Base-by-base conservation (phyloP, 345 rosid genomes). In the Corchorus capsularis region DNA sequence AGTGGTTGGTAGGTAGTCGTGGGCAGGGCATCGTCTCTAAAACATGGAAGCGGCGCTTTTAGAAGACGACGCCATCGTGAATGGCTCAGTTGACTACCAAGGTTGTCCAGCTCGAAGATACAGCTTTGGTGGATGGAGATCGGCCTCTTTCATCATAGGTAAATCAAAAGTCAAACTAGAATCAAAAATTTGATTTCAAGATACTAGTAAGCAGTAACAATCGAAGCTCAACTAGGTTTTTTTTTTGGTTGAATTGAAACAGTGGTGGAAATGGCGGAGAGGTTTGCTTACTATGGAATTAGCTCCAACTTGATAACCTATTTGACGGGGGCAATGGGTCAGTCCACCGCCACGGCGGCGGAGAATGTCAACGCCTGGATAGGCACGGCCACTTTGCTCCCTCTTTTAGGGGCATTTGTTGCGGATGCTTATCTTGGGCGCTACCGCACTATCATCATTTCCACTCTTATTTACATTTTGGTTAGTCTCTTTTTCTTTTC, bases 391-490 rank as follows among this genome's bases (percentile, higher is more conserved):
- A 76, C 85, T 52, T 52, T 88, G 73, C 80, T 88, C 22, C 91
- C 91, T 9, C 86, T 88, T 12, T 69, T 88, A 5, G 89, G 86
- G 11, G 91, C 89, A 13, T 79, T 84, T 62, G 43, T 88, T 2
- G 91, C 91, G 0, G 91, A 86, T 78, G 80, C 89, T 3, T 81
- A 79, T 56, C 82, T 88, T 41, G 91, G 89, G 49, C 86, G 89
- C 16, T 88, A 86, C 73, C 87, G 89, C 74, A 82, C 87, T 3
- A 84, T 86, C 74, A 17, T 86, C 76, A 43, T 78, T 43, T 84
- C 91, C 61, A 83, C 88, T 59, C 56, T 83, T 67, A 74, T 84
- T 67, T 88, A 86, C 67, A 63, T 83, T 6, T 45, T 86, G 84
- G 91, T 87, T 62, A 62, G 62, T 63, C 56, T 2, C 37, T 13